Evolutionary conservation across 2,329 filamentous ascomycete genomes (phyloP).

Genomic region (Claviceps spartinae): DNA sequence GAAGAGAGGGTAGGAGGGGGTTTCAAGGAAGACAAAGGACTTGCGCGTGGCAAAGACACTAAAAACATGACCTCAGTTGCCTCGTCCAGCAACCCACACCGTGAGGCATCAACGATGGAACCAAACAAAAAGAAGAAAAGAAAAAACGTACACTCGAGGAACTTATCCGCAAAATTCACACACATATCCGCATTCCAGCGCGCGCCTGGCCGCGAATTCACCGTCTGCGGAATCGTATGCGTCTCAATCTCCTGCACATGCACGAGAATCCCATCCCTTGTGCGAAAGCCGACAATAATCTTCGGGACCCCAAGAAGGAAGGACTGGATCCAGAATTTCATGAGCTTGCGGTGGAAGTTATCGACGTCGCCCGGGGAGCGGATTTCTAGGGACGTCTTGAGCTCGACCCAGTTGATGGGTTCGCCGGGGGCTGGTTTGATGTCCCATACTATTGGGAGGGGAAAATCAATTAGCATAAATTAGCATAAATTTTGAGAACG

Average conservation of each 20-base stretch:
- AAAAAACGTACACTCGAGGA: constrained; percentile 56
- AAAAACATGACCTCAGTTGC: background rate
- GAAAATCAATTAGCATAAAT: background rate
- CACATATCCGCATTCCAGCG: constrained; percentile 89
- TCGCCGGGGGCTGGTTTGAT: constrained; percentile 54
- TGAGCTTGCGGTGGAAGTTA: constrained; percentile 76
- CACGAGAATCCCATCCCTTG: constrained; percentile 54
- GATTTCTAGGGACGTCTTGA: constrained; percentile 78
- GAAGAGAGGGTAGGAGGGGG: background rate
- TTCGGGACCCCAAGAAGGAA: constrained; percentile 87
- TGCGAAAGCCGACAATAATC: constrained; percentile 82
- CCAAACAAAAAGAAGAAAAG: background rate
- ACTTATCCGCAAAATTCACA: constrained; percentile 73
- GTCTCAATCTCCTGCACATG: constrained; percentile 70
- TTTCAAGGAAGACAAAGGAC: background rate
- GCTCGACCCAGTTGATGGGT: constrained; percentile 84
- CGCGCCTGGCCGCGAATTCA: constrained; percentile 49
- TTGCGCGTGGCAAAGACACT: background rate
- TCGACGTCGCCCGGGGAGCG: constrained; percentile 52
- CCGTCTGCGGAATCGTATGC: constrained; percentile 60
- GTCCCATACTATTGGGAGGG: constrained; percentile 54
- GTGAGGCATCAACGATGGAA: background rate
- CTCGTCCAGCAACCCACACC: no score
- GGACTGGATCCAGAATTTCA: constrained; percentile 95
- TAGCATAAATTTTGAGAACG: background rate